A percentile compares a stretch with the other conserved stretches of the same genome.
Conservation (phyloP, 2,329 filamentous ascomycete species). For the Trichophyton verrucosum region DNA sequence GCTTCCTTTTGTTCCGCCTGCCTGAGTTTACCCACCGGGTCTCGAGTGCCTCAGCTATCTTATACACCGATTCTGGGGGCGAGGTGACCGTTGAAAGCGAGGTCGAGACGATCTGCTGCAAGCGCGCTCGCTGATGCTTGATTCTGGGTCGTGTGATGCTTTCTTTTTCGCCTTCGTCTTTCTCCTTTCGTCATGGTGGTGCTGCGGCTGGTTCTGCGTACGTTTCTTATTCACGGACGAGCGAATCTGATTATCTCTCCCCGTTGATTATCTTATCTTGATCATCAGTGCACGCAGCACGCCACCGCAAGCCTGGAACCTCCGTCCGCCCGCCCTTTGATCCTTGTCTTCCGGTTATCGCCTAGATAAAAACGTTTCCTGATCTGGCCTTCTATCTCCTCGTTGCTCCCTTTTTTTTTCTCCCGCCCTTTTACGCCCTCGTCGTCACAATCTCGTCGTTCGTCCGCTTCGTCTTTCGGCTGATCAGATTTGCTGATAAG, state of each 20-base stretch:
- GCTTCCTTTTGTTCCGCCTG: neutral
- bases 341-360: neutral
- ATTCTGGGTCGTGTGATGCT: neutral
- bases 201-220: too few relatives aligned
- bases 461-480: neutral
- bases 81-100: neutral
- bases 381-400: neutral
- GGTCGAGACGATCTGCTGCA: neutral
- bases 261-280: constrained; percentile 4
- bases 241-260: neutral
- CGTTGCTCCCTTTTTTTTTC: neutral
- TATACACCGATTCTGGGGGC: neutral
- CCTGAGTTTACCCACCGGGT: too few relatives aligned
- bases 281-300: neutral
- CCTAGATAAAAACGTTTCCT: neutral
- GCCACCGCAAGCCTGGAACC: neutral
- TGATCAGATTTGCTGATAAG: constrained; percentile 2
- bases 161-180: neutral
- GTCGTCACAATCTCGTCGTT: neutral
- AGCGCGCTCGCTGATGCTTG: neutral
- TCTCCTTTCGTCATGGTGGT: neutral
- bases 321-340: neutral
- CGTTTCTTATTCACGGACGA: neutral
- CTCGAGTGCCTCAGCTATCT: neutral
- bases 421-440: neutral